Evolutionary conservation across 2,329 filamentous ascomycete genomes (phyloP), one percentile per base, ranked within the genome.

Genomic region (Neophaeococcomyces aloes): DNA sequence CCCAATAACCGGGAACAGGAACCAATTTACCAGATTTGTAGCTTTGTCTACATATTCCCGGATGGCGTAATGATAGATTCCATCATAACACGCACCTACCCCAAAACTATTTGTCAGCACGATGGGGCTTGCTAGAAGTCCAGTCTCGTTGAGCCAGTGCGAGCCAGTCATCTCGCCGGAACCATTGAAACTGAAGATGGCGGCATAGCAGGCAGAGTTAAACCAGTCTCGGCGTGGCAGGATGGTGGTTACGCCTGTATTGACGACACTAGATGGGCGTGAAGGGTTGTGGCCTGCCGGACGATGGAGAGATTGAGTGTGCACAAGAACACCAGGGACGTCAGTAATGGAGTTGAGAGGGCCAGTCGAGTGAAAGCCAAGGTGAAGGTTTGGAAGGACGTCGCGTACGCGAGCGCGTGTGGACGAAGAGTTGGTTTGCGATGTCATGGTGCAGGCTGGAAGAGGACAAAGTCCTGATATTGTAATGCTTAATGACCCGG

Each of bases 91-190:
- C 7, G 71, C 70, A 1, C 78, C 78, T 0, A 81, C 68, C 2
- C 69, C 65, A 30, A 76, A 71, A 3, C 71, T 72, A 40, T 74
- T 76, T 2, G 77, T 81, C 42, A 81, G 64, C 42, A 79, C 56
- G 45, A 81, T 72, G 3, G 77, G 78, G 2, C 71, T 75, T 42
- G 72, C 68, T 3, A 79, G 59, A 3, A 78, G 63, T 0, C 77
- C 76, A 0, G 75, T 75, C 56, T 81, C 78, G 13, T 75, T 67
- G 47, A 81, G 72, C 70, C 74, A 78, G 52, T 79, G 74, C 7
- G 64, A 65, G 2, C 76, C 76, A 0, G 77, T 80, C 63, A 80
- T 65, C 58, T 80, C 76, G 32, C 78, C 77, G 35, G 70, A 72
- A 43, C 78, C 77, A 51, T 81, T 81, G 64, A 81, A 79, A 48